Evolutionary conservation across 2,329 filamentous ascomycete species (phyloP).

Genomic region (Epichloe hybrida): DNA sequence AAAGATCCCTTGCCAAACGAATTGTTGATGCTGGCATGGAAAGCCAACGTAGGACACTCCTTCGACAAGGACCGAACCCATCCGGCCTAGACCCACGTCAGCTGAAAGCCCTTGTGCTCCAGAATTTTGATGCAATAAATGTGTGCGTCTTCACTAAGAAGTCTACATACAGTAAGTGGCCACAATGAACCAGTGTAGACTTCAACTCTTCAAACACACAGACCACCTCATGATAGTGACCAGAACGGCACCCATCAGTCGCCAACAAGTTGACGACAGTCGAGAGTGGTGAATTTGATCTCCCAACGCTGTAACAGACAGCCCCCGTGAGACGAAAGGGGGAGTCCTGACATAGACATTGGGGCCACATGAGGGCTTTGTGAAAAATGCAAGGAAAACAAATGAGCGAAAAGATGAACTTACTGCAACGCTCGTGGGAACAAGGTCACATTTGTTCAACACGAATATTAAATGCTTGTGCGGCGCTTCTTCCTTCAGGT

Average conservation of each 20-base stretch:
- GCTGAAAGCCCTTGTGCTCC: neutral
- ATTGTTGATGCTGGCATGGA: conserved; percentile 90
- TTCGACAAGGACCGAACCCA: conserved; percentile 86
- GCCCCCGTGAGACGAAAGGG: conserved; percentile 58
- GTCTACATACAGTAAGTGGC: conserved; percentile 59
- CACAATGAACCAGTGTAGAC: conserved; percentile 46
- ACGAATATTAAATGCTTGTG: conserved; percentile 70
- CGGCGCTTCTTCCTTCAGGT: conserved; percentile 80
- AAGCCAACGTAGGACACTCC: conserved; percentile 86
- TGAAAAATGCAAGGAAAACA: conserved; percentile 5
- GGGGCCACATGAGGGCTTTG: conserved; percentile 28
- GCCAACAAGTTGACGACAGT: conserved; percentile 23
- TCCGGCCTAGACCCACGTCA: conserved; percentile 50
- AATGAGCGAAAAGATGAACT: conserved; percentile 32
- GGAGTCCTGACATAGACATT: conserved; percentile 79
- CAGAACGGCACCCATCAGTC: conserved; percentile 83
- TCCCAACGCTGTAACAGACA: conserved; percentile 99
- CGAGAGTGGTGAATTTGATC: conserved; percentile 49
- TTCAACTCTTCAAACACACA: conserved; percentile 97
- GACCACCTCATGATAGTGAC: conserved; percentile 60
- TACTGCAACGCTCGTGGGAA: conserved; percentile 89
- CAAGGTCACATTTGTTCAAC: conserved; percentile 51
- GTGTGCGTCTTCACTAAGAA: conserved; percentile 99
- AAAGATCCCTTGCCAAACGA: conserved; percentile 92
- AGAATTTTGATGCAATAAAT: conserved; percentile 14